Percentiles rank a stretch among this genome's conserved stretches.
Conservation (phyloP, 2,329 filamentous ascomycete species). For the Hymenoscyphus infarciens region DNA sequence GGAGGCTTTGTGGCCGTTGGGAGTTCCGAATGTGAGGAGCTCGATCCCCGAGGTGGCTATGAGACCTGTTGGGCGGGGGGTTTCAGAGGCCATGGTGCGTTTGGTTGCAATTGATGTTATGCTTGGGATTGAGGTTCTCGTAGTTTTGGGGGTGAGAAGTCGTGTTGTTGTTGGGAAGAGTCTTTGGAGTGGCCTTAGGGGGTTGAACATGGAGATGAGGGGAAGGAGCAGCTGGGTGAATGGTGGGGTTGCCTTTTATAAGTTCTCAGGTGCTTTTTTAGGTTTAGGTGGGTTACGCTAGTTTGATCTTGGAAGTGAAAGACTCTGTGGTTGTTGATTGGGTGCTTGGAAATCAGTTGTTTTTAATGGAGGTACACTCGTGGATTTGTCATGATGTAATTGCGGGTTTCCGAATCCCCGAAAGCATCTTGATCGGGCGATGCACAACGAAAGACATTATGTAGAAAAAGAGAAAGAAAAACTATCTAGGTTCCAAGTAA, state of each 20-base stretch:
- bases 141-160: conserved; percentile 18
- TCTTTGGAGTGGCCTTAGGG: conserved; percentile 19
- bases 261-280: neutral
- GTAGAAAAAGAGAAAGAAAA: too few species aligned
- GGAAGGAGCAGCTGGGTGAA: conserved; percentile 9
- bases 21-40: conserved; percentile 56
- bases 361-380: too few species aligned
- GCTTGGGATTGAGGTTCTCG: conserved; percentile 5
- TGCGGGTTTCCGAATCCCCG: neutral
- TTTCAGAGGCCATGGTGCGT: conserved; percentile 27
- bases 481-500: too few species aligned
- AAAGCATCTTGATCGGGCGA: too few species aligned
- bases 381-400: conserved; percentile 9
- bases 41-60: conserved; percentile 62
- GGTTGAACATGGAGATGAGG: conserved; percentile 27
- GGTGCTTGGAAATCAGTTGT: neutral
- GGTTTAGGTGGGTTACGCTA: neutral
- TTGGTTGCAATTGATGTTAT: neutral
- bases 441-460: too few species aligned
- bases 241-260: neutral
- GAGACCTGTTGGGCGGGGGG: conserved; percentile 47
- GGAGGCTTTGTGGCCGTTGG: conserved; percentile 54
- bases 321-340: neutral
- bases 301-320: neutral
- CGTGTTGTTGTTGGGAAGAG: conserved; percentile 27